phyloP scores from a whole-genome alignment of 2,329 filamentous ascomycete species.

The Aspergillus bombycis region DNA sequence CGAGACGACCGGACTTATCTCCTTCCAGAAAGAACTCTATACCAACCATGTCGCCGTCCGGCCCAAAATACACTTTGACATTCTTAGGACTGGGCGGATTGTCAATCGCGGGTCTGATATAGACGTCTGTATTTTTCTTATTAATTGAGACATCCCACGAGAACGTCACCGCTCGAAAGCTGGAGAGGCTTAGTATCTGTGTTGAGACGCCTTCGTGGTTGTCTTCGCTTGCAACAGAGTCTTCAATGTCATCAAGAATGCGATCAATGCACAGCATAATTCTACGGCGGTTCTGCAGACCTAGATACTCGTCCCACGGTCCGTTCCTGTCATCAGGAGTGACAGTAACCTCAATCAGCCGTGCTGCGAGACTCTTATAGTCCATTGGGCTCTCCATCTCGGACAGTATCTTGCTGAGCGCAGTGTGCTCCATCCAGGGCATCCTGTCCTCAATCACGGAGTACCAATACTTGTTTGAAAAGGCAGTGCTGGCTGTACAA shows the following conservation, averaged over 20 bases:
- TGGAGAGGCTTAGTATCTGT: not conserved
- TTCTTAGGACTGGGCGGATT: not conserved
- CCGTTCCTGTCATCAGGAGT: not conserved
- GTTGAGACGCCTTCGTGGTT: not conserved
- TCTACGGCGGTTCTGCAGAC: not conserved
- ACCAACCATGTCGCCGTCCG: not conserved
- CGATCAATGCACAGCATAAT: not conserved
- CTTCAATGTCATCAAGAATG: not conserved
- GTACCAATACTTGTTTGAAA: constrained; percentile 7
- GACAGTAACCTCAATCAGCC: not conserved
- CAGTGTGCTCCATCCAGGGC: not conserved
- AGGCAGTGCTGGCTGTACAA: not conserved
- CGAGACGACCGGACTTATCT: not conserved
- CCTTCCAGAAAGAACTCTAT: not conserved
- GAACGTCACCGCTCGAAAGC: not conserved
- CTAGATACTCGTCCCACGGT: not conserved
- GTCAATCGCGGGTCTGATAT: not conserved
- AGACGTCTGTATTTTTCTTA: not conserved
- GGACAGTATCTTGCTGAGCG: not conserved
- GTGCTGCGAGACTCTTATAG: not conserved
- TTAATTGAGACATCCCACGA: not conserved
- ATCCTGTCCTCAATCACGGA: not conserved
- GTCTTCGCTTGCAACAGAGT: not conserved
- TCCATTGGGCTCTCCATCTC: not conserved
- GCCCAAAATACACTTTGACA: not conserved